Evolutionary conservation across 176 grass and related monocot genomes (phyloP).

Genomic region (Eragrostis nindensis): DNA sequence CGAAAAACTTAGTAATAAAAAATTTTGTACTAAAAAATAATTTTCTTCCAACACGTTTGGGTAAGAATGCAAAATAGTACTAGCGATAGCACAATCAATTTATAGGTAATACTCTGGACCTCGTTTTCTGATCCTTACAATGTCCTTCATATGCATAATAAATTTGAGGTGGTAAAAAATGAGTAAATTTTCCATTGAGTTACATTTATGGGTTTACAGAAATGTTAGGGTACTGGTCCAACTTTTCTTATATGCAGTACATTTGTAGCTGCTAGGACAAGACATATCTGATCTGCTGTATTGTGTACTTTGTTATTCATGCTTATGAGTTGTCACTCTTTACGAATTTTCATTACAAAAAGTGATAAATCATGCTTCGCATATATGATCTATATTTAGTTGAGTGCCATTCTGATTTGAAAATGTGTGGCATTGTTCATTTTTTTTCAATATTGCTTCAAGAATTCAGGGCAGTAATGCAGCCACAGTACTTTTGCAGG

Average conservation of each 20-base stretch:
- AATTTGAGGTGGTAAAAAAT: neutral
- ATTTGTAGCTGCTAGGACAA: slow-evolving; percentile 8
- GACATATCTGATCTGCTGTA: neutral
- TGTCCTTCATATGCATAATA: neutral
- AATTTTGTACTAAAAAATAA: too few relatives aligned
- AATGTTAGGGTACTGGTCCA: slow-evolving; percentile 20
- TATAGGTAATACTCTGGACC: neutral
- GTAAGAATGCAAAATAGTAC: neutral
- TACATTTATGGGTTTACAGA: neutral
- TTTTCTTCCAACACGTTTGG: neutral
- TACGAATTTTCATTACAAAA: neutral
- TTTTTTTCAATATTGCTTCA: neutral
- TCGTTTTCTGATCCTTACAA: neutral
- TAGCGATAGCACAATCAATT: neutral
- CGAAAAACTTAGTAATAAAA: neutral
- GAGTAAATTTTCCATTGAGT: neutral
- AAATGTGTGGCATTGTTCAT: neutral
- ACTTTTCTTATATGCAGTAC: neutral
- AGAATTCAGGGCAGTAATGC: slow-evolving; percentile 2
- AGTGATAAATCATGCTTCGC: neutral
- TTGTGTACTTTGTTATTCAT: slow-evolving; percentile 16
- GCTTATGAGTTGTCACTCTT: neutral
- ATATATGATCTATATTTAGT: neutral
- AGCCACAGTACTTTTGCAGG: neutral
- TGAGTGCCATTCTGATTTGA: neutral